Conservation (phyloP, 345 rosid genomes). For the Citropsis articulata region DNA sequence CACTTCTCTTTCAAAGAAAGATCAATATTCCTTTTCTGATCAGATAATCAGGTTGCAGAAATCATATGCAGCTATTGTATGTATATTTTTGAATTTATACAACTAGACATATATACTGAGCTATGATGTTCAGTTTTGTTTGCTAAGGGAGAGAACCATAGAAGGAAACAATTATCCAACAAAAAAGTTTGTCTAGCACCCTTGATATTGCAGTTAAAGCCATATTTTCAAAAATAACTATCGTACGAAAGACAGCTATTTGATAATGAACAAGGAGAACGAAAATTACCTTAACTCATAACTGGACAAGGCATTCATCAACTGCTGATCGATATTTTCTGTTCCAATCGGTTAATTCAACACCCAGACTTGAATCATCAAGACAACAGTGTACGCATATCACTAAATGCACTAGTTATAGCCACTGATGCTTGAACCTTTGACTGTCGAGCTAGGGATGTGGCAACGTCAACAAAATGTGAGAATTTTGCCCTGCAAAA, state of each 20-base stretch:
- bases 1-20: background rate
- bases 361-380: conserved; percentile 64
- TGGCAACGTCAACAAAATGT: conserved; percentile 63
- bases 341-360: conserved; percentile 58
- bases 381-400: conserved; percentile 68
- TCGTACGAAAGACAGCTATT: background rate
- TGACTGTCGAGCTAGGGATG: conserved; percentile 52
- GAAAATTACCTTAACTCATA: conserved; percentile 53
- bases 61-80: background rate
- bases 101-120: background rate
- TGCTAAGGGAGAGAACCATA: background rate
- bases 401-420: conserved; percentile 66
- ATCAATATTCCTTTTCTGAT: background rate
- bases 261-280: background rate
- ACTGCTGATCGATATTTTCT: conserved; percentile 51
- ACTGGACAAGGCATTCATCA: conserved; percentile 63
- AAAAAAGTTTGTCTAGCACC: background rate
- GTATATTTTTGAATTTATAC: too few relatives aligned
- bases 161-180: background rate
- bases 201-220: background rate
- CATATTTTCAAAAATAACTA: background rate
- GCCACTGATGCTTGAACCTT: conserved; percentile 54
- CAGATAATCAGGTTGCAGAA: background rate
- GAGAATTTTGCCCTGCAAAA: conserved; percentile 57
- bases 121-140: background rate